Base-by-base conservation (phyloP, 2,329 filamentous ascomycete genomes). In the Sporothrix humicola region DNA sequence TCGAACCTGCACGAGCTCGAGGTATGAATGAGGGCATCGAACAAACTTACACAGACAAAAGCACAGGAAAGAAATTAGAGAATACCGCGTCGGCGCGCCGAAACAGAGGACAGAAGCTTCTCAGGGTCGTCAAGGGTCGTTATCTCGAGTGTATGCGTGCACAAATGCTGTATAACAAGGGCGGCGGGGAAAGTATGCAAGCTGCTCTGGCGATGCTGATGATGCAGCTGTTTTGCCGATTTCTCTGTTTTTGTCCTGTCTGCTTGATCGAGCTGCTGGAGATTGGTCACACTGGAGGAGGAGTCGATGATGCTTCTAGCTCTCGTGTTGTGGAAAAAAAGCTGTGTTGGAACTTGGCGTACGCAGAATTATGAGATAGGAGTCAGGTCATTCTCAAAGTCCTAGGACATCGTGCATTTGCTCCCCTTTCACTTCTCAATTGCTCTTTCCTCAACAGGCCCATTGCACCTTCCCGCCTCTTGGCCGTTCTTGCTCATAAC, bases 201-300 rank as follows among this genome's bases (percentile, higher is more conserved):
- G 46, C 12, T 9, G 63, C 20, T 50, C 26, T 69, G 65, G 23
- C 26, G 48, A 54, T 69, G 66, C 48, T 56, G 66, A 69, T 69
- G 48, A 69, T 69, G 48, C 48, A 54, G 66, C 9, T 54, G 13
- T 52, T 68, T 52, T 23, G 48, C 5, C 26, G 48, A 54, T 69
- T 8, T 42, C 15, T 54, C 23, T 20, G 17, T 15, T 15, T 10
- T 52, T 26, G 15, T 52, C 46, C 26, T 69, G 48, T 42, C 9
- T 54, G 26, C 66, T 69, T 13, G 26, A 69, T 69, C 66, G 48
- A 42, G 23, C 17, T 48, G 10, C 37, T 37, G 56, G 61, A 66
- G 37, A 26, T 4, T 44, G 42, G 17, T 66, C 5, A 9, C 42
- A 48, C 46, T 20, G 42, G 10, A 23, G 42, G n/a, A 46, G 61